A percentile compares a stretch with the other conserved stretches of the same genome.
Evolutionary conservation across 148 eudicot genomes (phyloP).

Genomic region (Cornus suecica): DNA sequence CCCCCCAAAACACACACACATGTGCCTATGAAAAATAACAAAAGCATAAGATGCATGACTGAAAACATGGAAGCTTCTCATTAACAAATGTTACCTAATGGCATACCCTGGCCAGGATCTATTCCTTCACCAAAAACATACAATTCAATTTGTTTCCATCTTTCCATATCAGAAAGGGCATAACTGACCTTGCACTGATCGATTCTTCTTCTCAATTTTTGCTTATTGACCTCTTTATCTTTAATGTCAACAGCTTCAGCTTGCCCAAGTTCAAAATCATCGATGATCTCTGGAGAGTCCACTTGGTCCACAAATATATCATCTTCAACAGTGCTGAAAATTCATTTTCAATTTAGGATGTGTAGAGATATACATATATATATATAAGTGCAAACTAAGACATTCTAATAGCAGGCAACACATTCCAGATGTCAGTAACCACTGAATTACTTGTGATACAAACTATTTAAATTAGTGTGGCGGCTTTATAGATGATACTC

Average conservation of each 20-base stretch:
- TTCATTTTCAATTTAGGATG: conserved; percentile 1
- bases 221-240: conserved; percentile 76
- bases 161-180: background rate
- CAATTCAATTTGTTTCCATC: background rate
- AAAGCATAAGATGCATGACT: background rate
- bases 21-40: background rate
- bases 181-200: conserved; percentile 67
- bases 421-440: background rate
- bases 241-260: conserved; percentile 90
- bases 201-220: conserved; percentile 72
- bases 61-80: background rate
- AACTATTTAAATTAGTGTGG: too few relatives aligned
- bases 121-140: background rate
- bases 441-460: background rate
- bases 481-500: too few relatives aligned
- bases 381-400: background rate
- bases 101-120: background rate
- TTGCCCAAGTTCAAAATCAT: conserved; percentile 93
- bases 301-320: conserved; percentile 83
- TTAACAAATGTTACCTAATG: background rate
- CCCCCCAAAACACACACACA: background rate
- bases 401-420: background rate
- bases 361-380: background rate
- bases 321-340: conserved; percentile 86
- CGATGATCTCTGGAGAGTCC: conserved; percentile 78